phyloP scores from a whole-genome alignment of 306 rosid genomes.

The Vigna mungo region DNA sequence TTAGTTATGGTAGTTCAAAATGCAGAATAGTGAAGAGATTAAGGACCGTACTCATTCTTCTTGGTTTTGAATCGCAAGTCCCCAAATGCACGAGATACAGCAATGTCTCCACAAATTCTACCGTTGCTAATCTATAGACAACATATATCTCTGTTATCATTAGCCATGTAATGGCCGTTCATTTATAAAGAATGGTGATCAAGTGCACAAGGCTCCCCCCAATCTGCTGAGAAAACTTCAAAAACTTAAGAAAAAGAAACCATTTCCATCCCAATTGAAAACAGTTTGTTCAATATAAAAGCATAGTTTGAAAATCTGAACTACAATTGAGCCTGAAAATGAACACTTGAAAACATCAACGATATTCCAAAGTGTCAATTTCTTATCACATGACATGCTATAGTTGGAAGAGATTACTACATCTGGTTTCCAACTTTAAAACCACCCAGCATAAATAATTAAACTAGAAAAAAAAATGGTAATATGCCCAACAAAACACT shows the following conservation, averaged over 20 bases:
- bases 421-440: constrained; percentile 8
- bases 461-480: constrained; percentile 28
- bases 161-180: constrained; percentile 23
- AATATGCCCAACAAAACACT: constrained; percentile 3
- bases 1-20: neutral
- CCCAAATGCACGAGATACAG: constrained; percentile 98
- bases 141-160: constrained; percentile 43
- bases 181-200: neutral
- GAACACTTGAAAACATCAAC: neutral
- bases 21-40: constrained; percentile 37
- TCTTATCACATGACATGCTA: constrained; percentile 21
- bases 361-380: constrained; percentile 30
- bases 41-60: constrained; percentile 79
- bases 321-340: neutral
- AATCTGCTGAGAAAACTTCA: neutral
- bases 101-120: constrained; percentile 96
- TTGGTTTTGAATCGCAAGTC: constrained; percentile 91
- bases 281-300: constrained; percentile 5
- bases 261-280: constrained; percentile 13
- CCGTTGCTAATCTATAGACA: constrained; percentile 77
- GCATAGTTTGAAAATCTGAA: neutral
- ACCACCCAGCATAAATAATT: neutral
- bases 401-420: constrained; percentile 7
- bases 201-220: neutral
- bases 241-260: neutral